Evolutionary conservation across 177 flowering plant species (phyloP).

Genomic region (Vitis hybrid): DNA sequence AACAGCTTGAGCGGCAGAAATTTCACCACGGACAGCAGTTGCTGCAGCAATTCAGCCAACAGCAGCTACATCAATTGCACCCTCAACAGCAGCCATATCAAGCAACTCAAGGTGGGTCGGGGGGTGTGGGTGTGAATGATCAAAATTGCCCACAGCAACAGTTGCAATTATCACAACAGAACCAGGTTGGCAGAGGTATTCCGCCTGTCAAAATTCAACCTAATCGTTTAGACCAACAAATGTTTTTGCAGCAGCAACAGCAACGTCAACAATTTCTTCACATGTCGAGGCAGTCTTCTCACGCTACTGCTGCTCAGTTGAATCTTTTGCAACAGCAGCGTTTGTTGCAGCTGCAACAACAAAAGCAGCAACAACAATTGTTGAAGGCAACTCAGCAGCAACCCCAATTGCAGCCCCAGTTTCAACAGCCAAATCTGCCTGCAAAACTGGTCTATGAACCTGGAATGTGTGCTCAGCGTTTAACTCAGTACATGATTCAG

Average conservation of each 20-base stretch:
- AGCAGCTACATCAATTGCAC: conserved; percentile 21
- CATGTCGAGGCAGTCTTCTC: conserved; percentile 78
- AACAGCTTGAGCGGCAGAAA: conserved; percentile 62
- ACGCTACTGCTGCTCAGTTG: conserved; percentile 76
- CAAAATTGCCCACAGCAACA: conserved; percentile 68
- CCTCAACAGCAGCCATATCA: conserved; percentile 29
- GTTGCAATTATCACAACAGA: conserved; percentile 59
- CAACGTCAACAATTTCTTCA: conserved; percentile 61
- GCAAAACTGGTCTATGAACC: conserved; percentile 81
- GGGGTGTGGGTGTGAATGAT: conserved; percentile 66
- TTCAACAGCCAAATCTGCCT: conserved; percentile 62
- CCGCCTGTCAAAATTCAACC: conserved; percentile 74
- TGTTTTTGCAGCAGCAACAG: conserved; percentile 71
- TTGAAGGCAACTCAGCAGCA: conserved; percentile 72
- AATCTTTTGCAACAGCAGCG: conserved; percentile 83
- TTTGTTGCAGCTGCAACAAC: conserved; percentile 53
- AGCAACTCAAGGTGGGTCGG: conserved; percentile 50
- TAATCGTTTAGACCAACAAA: conserved; percentile 71
- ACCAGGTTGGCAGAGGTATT: conserved; percentile 55
- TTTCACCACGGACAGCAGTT: conserved; percentile 76
- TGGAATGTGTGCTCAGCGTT: conserved; percentile 87
- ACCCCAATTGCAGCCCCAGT: conserved; percentile 46
- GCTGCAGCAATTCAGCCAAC: conserved; percentile 61
- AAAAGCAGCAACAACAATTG: conserved; percentile 64
- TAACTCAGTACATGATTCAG: conserved; percentile 87